Evolutionary conservation across 768 basidiomycete species (phyloP), one percentile per base, ranked within the genome.

Genomic region (Rhodotorula diobovata): DNA sequence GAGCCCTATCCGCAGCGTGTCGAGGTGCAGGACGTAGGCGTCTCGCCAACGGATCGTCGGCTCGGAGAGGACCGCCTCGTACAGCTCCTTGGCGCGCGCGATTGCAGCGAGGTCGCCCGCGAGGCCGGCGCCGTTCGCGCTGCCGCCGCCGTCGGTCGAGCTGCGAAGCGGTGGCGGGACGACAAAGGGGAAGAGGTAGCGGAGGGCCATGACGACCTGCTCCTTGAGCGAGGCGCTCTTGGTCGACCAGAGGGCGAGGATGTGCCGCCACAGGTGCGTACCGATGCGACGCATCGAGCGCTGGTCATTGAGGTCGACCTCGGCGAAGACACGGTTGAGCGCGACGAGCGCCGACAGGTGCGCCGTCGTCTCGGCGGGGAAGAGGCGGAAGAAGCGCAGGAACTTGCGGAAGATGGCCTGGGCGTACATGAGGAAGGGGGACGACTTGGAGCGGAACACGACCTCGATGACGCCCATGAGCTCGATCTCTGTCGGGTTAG

Each of bases 151-250:
- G 34, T 3, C 50, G 53, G 34, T n/a, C 32, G 35, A 43, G 41
- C 41, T 25, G 21, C 46, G 46, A 7, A 48, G 21, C 18, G 46
- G 50, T 4, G 25, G 50, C 21, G 64, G 63, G 48, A 80, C 84
- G 60, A 90, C 80, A 79, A 88, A 93, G 1, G 90, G 90, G 54
- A 94, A 85, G 8, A 96, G 82, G 23, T 84, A 82, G 28, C 86
- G 85, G 30, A 96, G 80, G 34, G 90, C 84, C n/a, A 88, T 84
- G 39, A 93, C 82, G 28, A 97, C 82, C 55, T 87, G 85, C 79
- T 94, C 93, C 78, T 93, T 93, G 74, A 89, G 81, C 15, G 83
- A 79, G 68, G 85, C 87, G 79, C 87, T 88, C 81, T 91, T 92
- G 28, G 89, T 89, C 4, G 84, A 83, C 92, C 92, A 96, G 35